phyloP scores from a whole-genome alignment of 257 asterid species.

The Petrea volubilis region DNA sequence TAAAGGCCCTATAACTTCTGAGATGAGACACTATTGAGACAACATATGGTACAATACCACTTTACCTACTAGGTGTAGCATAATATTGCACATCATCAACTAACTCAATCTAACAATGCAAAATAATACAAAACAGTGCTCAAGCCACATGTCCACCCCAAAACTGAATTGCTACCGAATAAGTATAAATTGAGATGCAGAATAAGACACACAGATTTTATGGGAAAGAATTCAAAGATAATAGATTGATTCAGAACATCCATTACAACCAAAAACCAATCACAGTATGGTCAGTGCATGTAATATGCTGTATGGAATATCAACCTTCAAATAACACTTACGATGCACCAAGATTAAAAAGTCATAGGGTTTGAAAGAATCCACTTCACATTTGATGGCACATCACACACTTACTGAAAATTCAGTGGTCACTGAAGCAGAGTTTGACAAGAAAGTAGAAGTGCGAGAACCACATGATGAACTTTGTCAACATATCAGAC shows the following conservation, averaged over 20 bases:
- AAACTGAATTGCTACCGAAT: neutral
- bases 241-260: neutral
- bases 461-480: constrained; percentile 3
- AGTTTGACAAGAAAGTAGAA: constrained; percentile 15
- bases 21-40: too few relatives aligned
- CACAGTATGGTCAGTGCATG: neutral
- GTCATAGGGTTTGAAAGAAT: neutral
- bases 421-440: neutral
- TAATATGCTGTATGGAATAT: neutral
- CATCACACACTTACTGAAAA: constrained; percentile 13
- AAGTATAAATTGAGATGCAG: constrained; percentile 22
- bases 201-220: neutral
- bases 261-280: neutral
- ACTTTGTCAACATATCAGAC: constrained; percentile 3
- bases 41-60: too few relatives aligned
- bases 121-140: neutral
- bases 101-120: neutral
- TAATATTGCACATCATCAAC: too few relatives aligned
- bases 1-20: neutral
- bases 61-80: too few relatives aligned
- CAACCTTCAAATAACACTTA: constrained; percentile 7
- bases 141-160: constrained; percentile 3
- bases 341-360: neutral
- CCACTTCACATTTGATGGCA: neutral
- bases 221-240: neutral